A percentile compares a stretch with the other conserved stretches of the same genome.
Evolutionary conservation across 371 early-diverging fungal genomes (phyloP).

Genomic region (Mucor irregularis): DNA sequence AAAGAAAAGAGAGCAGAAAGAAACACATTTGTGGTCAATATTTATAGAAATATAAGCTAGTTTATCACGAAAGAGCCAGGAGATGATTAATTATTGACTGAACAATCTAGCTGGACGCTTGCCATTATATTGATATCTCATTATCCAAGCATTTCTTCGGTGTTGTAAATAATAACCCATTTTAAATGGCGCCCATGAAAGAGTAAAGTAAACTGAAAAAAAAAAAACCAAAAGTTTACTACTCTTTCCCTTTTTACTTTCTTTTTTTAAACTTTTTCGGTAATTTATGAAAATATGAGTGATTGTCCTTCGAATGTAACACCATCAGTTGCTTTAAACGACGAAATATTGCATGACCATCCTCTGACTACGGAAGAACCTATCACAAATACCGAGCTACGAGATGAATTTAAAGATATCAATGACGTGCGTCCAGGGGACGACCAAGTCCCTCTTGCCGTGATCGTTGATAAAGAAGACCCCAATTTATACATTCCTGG

Average conservation of each 20-base stretch:
- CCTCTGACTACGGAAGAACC: conserved; percentile 34
- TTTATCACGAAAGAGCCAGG: too few species aligned
- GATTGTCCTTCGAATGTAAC: background rate
- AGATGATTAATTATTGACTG: too few species aligned
- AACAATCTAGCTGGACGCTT: too few species aligned
- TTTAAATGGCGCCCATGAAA: too few species aligned
- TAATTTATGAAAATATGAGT: conserved; percentile 5
- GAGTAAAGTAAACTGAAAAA: too few species aligned
- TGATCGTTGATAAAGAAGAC: conserved; percentile 20
- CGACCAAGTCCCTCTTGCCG: conserved; percentile 19
- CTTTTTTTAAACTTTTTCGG: conserved; percentile 8
- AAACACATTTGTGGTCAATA: too few species aligned
- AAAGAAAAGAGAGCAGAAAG: too few species aligned
- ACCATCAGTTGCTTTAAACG: conserved; percentile 3
- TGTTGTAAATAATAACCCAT: too few species aligned
- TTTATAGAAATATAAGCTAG: too few species aligned
- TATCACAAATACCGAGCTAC: conserved; percentile 10
- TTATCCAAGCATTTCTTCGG: too few species aligned
- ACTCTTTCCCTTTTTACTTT: background rate
- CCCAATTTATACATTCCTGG: conserved; percentile 9
- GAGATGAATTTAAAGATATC: conserved; percentile 20
- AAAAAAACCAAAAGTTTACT: conserved; percentile 7
- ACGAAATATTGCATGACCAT: background rate
- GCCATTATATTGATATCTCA: too few species aligned
- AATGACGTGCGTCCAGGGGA: conserved; percentile 21